Base-by-base conservation (phyloP, 352 stramenopile species). In the Globisporangium carolinianum region DNA sequence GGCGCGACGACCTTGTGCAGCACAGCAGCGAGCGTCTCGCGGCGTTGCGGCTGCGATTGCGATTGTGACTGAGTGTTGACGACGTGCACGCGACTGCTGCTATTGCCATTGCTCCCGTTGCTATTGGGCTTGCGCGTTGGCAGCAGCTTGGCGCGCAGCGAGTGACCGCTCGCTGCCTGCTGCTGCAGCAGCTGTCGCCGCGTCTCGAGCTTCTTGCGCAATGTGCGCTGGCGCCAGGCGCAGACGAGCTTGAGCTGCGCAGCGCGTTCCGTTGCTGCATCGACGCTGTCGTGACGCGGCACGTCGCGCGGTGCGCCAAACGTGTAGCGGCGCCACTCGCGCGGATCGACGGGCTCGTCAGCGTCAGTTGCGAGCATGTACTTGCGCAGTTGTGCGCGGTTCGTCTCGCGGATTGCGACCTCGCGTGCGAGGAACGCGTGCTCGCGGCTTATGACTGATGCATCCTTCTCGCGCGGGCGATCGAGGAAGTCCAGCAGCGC, bases 321-420 rank as follows among this genome's bases (percentile, higher is more conserved):
- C n/a, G 75, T 68, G 55, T 90, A 89, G 0, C 76, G 66, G 39
- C 62, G 59, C 80, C 80, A 90, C 47, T 90, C 80, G 51, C 80
- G 86, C 0, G 69, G 63, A 58, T 90, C 80, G 14, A 79, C 78
- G 5, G 61, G 55, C 35, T 83, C 67, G 49, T 82, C 71, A 51
- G 69, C 53, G 43, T 90, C 78, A 1, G 77, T 87, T 18, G 76
- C 77, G 24, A 90, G 55, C 80, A 90, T 90, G 61, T 81, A 90
- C 56, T 83, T 82, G 11, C 66, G 76, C 43, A 90, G 52, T 58
- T 88, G 80, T 42, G 54, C 59, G 52, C 74, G 83, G 61, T 67
- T 83, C 4, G 74, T 83, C 46, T 85, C 68, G n/a, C 75, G 75
- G 38, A 87, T 73, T 10, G 69, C 58, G 17, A 73, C 63, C 57